Evolutionary conservation across 345 rosid species (phyloP), one percentile per base, ranked within the genome.

Genomic region (Salix viminalis): DNA sequence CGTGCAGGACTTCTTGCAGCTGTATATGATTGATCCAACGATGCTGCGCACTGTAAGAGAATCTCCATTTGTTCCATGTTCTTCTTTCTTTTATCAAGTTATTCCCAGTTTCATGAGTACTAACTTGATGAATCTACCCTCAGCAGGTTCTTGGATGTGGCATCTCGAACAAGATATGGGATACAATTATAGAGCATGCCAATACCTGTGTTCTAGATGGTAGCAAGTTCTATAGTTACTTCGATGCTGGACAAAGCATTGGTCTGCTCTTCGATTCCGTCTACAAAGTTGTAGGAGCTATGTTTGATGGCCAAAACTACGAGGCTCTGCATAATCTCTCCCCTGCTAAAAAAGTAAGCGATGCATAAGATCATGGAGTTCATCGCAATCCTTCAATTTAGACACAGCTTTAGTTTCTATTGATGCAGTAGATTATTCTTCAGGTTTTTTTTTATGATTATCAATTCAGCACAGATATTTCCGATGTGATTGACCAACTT

Each of bases 131-230:
- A 76, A 75, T 64, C 70, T 12, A 4, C 66, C 58, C 30, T 14
- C 9, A 41, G 77, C 82, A 96, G 99, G 79, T 89, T 9, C 74
- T 93, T 64, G 79, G 84, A 71, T 54, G 28, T 26, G 83, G 83
- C 37, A 79, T 83, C 72, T 75, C 97, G 18, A 86, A 74, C 73
- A 87, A 19, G 79, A 84, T 4, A 11, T 93, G 94, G 96, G 84
- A 90, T 1, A 70, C 78, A 37, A 91, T 93, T 69, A 77, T 89
- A 67, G 80, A 74, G 3, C 99, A 96, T 44, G 98, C 97, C 5
- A 73, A 52, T 16, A 6, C 68, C 2, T 96, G 99, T 81, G 89
- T 81, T 71, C 18, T 85, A 30, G 88, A 91, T 12, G 90, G 84
- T 72, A 78, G 79, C 46, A 86, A 85, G 76, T 64, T 81, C 28